Percentiles rank a stretch among this genome's conserved stretches.
Evolutionary conservation across 768 basidiomycete species (phyloP).

Genomic region (Pisolithus sp.): DNA sequence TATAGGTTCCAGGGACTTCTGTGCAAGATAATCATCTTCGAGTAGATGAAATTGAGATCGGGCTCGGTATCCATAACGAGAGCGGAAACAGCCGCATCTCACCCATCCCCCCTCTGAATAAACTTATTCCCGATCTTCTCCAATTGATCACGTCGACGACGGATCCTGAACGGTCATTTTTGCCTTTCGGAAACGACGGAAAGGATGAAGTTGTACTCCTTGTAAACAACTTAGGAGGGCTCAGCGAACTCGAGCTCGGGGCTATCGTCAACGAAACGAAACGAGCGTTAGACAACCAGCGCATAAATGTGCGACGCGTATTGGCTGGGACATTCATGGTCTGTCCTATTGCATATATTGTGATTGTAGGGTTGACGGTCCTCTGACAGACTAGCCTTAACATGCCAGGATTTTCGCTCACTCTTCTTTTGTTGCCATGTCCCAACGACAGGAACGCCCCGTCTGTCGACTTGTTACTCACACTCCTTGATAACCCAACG

Average conservation of each 20-base stretch:
- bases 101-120: conserved; percentile 62
- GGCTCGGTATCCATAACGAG: conserved; percentile 91
- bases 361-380: no score
- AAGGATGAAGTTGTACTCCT: conserved; percentile 70
- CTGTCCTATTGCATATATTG: conserved; percentile 8
- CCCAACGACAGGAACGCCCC: conserved; percentile 34
- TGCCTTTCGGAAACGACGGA: conserved; percentile 58
- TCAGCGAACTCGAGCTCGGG: conserved; percentile 76
- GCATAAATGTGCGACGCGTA: conserved; percentile 54
- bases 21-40: conserved; percentile 48
- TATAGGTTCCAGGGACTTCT: conserved; percentile 74
- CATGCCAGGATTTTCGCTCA: conserved; percentile 89
- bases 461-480: conserved; percentile 41
- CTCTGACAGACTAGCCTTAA: conserved; percentile 70
- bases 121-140: conserved; percentile 66
- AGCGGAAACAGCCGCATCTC: conserved; percentile 63
- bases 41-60: conserved; percentile 73
- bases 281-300: conserved; percentile 46
- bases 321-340: conserved; percentile 87
- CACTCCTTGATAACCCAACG: conserved; percentile 61
- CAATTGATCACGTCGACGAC: conserved; percentile 63
- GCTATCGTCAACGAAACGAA: conserved; percentile 61
- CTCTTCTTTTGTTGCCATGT: conserved; percentile 68
- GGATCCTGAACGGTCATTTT: conserved; percentile 73
- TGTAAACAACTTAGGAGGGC: conserved; percentile 83